Percentiles rank a stretch among this genome's conserved stretches.
Conservation (phyloP, 768 basidiomycete species). For the Xerocomellus amylosporus region DNA sequence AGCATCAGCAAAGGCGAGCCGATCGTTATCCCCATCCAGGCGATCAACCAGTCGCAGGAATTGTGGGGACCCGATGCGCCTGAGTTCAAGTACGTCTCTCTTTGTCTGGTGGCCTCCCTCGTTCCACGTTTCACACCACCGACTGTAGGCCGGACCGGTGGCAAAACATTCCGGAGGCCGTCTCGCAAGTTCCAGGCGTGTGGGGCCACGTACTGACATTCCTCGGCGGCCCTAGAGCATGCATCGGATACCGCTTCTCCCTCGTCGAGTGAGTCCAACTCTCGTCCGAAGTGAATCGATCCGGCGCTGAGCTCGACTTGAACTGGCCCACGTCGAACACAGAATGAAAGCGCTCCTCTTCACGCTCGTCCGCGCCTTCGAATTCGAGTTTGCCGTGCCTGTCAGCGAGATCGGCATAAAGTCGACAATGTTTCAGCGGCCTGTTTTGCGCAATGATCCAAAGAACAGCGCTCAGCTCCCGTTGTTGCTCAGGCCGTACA, state of each 20-base stretch:
- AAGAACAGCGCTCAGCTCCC: conserved; percentile 2
- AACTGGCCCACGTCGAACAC: background rate
- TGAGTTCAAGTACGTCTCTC: conserved; percentile 55
- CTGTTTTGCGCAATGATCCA: conserved; percentile 7
- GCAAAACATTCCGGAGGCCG: conserved; percentile 46
- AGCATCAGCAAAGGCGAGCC: conserved; percentile 45
- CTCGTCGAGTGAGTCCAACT: no score
- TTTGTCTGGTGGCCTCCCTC: no score
- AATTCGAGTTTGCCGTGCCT: conserved; percentile 9
- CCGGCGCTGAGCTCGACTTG: no score
- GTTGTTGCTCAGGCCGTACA: conserved; percentile 6
- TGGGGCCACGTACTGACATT: conserved; percentile 61
- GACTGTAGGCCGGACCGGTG: conserved; percentile 60
- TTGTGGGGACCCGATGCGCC: conserved; percentile 63
- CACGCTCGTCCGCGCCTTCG: conserved; percentile 7
- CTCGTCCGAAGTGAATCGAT: no score
- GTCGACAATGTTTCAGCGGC: background rate
- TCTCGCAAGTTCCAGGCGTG: conserved; percentile 51
- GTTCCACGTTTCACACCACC: background rate
- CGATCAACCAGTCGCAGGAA: conserved; percentile 47
- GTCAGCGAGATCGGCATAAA: background rate
- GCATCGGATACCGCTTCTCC: conserved; percentile 61
- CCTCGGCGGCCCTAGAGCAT: conserved; percentile 61
- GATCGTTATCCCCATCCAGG: conserved; percentile 51
- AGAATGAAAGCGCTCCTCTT: conserved; percentile 11